Percentiles rank a stretch among this genome's conserved stretches.
These are phyloP conservation scores for Lentinula detonsa DNA, from an alignment of 768 basidiomycete species.

Conservation along the genomic window DNA sequence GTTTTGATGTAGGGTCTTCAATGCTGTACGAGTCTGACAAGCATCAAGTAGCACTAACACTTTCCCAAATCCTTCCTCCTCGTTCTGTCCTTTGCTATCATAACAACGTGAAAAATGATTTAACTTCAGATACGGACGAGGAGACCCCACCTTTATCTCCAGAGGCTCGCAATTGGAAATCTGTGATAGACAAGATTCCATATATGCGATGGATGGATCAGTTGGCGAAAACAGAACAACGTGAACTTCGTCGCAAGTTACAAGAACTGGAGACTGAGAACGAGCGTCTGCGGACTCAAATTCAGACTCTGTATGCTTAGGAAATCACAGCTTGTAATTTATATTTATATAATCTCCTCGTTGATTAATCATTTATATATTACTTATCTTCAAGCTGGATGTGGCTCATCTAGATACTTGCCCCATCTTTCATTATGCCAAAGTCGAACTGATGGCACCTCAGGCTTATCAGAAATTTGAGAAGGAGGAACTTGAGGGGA, in stretches of 20 bases:
- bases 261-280: neutral
- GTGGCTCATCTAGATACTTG: neutral
- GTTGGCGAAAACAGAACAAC: neutral
- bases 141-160: neutral
- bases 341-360: neutral
- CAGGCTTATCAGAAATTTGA: slow-evolving; percentile 14
- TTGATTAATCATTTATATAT: neutral
- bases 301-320: neutral
- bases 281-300: neutral
- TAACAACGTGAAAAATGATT: neutral
- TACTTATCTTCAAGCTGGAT: neutral
- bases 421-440: slow-evolving; percentile 23
- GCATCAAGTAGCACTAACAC: neutral
- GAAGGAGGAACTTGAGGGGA: neutral
- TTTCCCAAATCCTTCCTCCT: neutral
- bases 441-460: slow-evolving; percentile 13
- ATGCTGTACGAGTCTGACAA: neutral
- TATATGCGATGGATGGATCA: neutral
- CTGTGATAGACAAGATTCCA: neutral
- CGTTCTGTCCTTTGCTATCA: neutral
- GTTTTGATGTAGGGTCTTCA: neutral
- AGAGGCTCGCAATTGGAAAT: neutral
- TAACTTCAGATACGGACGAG: neutral
- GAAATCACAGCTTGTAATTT: neutral
- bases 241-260: neutral